Conservation (phyloP, 257 asterid species). For the Henckelia pumila region DNA sequence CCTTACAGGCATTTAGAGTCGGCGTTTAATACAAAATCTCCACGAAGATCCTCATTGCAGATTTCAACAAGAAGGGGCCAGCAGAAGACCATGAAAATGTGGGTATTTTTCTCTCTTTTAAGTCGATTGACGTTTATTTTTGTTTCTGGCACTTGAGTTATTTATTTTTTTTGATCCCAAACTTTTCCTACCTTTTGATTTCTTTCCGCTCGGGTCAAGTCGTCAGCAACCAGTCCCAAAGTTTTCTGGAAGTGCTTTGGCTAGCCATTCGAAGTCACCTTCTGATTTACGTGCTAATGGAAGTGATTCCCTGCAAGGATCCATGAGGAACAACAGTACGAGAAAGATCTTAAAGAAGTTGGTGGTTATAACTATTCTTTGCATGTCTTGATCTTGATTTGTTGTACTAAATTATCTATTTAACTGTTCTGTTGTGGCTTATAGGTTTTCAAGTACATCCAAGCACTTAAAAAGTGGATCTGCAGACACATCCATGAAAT, state of each 20-base stretch:
- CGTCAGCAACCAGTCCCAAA: constrained; percentile 37
- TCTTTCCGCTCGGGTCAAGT: constrained; percentile 40
- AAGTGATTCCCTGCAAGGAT: constrained; percentile 33
- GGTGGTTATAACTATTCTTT: constrained; percentile 32
- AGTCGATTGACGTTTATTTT: constrained; percentile 15
- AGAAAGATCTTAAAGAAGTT: constrained; percentile 61
- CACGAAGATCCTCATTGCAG: constrained; percentile 37
- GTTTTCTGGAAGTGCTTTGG: constrained; percentile 39
- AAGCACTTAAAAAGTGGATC: constrained; percentile 48
- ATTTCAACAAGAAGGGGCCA: constrained; percentile 45
- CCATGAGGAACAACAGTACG: constrained; percentile 35
- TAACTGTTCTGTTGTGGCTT: constrained; percentile 28
- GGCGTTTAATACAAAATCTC: constrained; percentile 32
- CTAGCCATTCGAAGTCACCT: constrained; percentile 35
- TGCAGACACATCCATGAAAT: constrained; percentile 38
- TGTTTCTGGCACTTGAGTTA: constrained; percentile 4
- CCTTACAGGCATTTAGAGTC: constrained; percentile 54
- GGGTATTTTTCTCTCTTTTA: constrained; percentile 30
- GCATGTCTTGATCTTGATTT: constrained; percentile 14
- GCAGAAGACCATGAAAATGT: constrained; percentile 47
- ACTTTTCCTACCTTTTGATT: constrained; percentile 25
- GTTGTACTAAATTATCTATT: constrained; percentile 9
- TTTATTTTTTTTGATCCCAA: constrained; percentile 1
- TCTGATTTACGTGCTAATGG: constrained; percentile 39
- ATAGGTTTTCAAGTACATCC: constrained; percentile 43